phyloP scores from a whole-genome alignment of 352 stramenopile species.

The Phytophthora crassamura region DNA sequence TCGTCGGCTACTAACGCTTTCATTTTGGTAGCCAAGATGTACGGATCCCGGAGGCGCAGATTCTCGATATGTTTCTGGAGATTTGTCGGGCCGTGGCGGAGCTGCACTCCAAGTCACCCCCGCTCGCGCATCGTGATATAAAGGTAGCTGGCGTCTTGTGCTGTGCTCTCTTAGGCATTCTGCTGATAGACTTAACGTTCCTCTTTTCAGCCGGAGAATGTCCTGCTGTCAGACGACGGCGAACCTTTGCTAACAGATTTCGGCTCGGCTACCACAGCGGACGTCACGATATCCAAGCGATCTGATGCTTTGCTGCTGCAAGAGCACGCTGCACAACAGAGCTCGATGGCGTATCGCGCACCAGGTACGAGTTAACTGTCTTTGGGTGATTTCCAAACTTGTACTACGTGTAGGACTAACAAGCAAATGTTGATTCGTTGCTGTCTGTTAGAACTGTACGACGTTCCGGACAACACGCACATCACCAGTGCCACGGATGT shows the following conservation, averaged over 20 bases:
- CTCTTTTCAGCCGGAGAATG: constrained; percentile 79
- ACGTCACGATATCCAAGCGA: constrained; percentile 72
- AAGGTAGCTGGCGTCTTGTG: constrained; percentile 49
- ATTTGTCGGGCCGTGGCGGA: constrained; percentile 82
- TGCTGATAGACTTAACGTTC: constrained; percentile 11
- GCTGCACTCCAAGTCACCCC: constrained; percentile 72
- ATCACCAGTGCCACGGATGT: constrained; percentile 87
- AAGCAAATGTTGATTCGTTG: not conserved
- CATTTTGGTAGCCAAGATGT: constrained; percentile 38
- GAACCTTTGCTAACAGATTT: constrained; percentile 91
- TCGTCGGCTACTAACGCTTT: not conserved
- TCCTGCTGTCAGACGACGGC: constrained; percentile 80
- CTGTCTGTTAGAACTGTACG: constrained; percentile 76
- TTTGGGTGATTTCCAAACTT: not conserved
- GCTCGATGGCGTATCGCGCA: constrained; percentile 88
- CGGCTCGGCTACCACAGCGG: constrained; percentile 71
- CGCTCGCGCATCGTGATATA: constrained; percentile 88
- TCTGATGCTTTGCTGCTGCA: constrained; percentile 85
- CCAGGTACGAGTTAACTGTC: constrained; percentile 52
- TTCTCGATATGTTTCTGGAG: constrained; percentile 86
- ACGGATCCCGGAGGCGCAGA: constrained; percentile 67
- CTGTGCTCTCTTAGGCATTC: not conserved
- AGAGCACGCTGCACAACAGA: constrained; percentile 83
- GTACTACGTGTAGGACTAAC: constrained; percentile 3
- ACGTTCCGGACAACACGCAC: constrained; percentile 72